Percentiles rank a stretch among this genome's conserved stretches.
These are phyloP conservation scores for Colletotrichum euphorbiae DNA, from an alignment of 2,329 filamentous ascomycete genomes.

Conservation along the genomic window DNA sequence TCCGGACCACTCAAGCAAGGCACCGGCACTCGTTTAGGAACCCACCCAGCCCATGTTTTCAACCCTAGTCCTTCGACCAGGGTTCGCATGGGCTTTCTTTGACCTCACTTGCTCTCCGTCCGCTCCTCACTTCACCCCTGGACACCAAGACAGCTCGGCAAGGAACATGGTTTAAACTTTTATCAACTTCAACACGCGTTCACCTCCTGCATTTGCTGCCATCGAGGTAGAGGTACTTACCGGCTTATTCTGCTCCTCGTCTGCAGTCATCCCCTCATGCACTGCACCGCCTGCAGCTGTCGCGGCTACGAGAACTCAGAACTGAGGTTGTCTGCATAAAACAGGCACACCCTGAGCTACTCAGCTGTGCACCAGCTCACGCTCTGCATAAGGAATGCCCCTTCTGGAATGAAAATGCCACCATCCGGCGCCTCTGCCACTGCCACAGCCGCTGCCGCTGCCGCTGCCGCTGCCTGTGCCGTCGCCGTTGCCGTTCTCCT, in stretches of 20 bases:
- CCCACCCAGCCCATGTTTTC: slow-evolving; percentile 33
- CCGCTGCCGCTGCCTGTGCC: background rate
- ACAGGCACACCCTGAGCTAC: background rate
- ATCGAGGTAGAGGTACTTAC: slow-evolving; percentile 27
- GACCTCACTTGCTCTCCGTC: slow-evolving; percentile 31
- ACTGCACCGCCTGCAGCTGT: background rate
- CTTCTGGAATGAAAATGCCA: slow-evolving; percentile 18
- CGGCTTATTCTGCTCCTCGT: background rate
- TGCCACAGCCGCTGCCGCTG: slow-evolving; percentile 1
- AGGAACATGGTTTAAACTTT: slow-evolving; percentile 32
- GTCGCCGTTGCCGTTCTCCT: slow-evolving; percentile 1
- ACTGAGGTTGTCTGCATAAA: slow-evolving; percentile 12
- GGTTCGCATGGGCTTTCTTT: slow-evolving; percentile 23
- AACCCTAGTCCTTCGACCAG: slow-evolving; percentile 30
- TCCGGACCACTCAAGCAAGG: slow-evolving; percentile 36
- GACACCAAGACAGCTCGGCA: slow-evolving; percentile 5
- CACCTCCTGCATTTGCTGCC: background rate
- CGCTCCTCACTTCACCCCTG: slow-evolving; percentile 17
- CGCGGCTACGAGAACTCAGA: background rate
- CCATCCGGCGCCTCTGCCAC: background rate
- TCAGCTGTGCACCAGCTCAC: slow-evolving; percentile 7
- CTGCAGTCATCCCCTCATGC: slow-evolving; percentile 11
- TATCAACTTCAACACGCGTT: slow-evolving; percentile 24
- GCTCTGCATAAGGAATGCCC: background rate
- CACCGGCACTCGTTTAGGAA: slow-evolving; percentile 38